Conservation (phyloP, 345 rosid genomes). For the Sonneratia alba region DNA sequence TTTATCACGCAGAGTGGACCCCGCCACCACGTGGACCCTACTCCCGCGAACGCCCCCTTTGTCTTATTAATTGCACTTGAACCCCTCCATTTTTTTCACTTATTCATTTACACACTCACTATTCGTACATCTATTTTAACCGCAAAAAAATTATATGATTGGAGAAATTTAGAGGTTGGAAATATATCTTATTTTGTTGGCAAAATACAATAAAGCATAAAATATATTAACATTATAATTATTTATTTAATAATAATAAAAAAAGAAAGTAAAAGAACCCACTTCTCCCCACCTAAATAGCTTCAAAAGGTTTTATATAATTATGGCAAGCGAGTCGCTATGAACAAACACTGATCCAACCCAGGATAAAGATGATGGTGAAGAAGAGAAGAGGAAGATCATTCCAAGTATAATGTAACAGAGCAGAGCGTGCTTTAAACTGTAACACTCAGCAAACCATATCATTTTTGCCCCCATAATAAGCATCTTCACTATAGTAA, state of each 20-base stretch:
- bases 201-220: not conserved
- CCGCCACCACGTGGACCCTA: not conserved
- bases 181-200: not conserved
- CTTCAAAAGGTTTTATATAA: not conserved
- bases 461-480: not conserved
- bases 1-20: not conserved
- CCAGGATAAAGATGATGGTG: not conserved
- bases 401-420: slow-evolving; percentile 47
- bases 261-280: not conserved
- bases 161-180: not conserved
- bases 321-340: slow-evolving; percentile 1
- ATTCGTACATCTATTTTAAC: no score
- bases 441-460: slow-evolving; percentile 7
- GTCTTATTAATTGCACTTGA: not conserved
- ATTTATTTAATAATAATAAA: not conserved
- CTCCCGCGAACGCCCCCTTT: not conserved
- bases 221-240: not conserved
- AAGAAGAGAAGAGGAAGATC: slow-evolving; percentile 23
- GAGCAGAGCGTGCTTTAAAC: slow-evolving; percentile 7
- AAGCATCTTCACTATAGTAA: slow-evolving; percentile 4
- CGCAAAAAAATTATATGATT: no score
- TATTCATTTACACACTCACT: no score
- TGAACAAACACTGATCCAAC: not conserved
- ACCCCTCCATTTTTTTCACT: not conserved
- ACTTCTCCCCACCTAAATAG: not conserved